A percentile compares a stretch with the other conserved stretches of the same genome.
phyloP scores from a whole-genome alignment of 345 rosid genomes.

The Dipteronia sinensis region DNA sequence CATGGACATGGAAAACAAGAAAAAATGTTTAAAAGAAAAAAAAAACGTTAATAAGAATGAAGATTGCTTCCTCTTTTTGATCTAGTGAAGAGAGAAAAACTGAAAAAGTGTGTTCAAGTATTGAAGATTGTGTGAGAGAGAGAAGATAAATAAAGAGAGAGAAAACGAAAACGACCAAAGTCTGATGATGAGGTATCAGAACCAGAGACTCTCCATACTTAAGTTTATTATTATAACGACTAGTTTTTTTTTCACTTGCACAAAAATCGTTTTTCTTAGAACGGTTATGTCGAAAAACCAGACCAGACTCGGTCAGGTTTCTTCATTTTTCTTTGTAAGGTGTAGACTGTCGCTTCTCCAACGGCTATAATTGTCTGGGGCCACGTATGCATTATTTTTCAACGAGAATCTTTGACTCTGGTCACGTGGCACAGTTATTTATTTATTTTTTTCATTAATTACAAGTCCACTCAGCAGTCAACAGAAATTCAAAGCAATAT shows the following conservation, averaged over 20 bases:
- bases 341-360: background rate
- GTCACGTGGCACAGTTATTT: constrained; percentile 2
- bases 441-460: background rate
- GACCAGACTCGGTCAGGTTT: background rate
- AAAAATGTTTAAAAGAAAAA: constrained; percentile 17
- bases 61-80: constrained; percentile 13
- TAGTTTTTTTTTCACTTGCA: constrained; percentile 31
- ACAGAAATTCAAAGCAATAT: too few species aligned
- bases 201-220: constrained; percentile 3
- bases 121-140: constrained; percentile 23
- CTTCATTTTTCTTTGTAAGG: background rate
- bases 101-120: background rate
- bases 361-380: background rate
- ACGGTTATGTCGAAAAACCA: constrained; percentile 20
- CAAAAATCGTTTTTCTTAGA: background rate
- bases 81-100: constrained; percentile 10
- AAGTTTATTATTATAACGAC: constrained; percentile 32
- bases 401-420: background rate
- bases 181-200: background rate
- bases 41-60: background rate
- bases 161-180: constrained; percentile 1
- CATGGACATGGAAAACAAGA: constrained; percentile 36
- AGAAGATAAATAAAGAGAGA: constrained; percentile 13
- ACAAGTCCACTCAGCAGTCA: background rate
- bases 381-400: background rate